Evolutionary conservation across 2,329 filamentous ascomycete genomes (phyloP).

Genomic region (Blastomyces percursus): DNA sequence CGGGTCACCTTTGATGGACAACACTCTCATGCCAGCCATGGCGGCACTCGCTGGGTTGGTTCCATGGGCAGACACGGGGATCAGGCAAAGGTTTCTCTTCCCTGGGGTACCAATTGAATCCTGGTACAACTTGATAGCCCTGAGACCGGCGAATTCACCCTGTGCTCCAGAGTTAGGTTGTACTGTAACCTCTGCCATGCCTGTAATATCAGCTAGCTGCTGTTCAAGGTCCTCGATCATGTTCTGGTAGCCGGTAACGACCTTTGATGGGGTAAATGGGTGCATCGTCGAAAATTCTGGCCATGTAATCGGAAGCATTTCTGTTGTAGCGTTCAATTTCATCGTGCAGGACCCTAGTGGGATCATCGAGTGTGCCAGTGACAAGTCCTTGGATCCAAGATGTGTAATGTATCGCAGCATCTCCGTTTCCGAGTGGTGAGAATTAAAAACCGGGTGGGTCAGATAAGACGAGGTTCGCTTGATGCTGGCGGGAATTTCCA

Average conservation of each 20-base stretch:
- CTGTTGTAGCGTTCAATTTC: constrained; percentile 90
- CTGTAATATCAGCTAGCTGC: constrained; percentile 72
- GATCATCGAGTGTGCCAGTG: constrained; percentile 94
- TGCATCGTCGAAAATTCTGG: constrained; percentile 68
- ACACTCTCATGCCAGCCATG: constrained; percentile 92
- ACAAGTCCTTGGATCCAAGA: constrained; percentile 86
- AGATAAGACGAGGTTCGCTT: constrained; percentile 65
- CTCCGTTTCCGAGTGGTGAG: constrained; percentile 88
- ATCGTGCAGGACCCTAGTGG: constrained; percentile 94
- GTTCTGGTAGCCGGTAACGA: constrained; percentile 55
- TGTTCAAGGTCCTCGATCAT: constrained; percentile 62
- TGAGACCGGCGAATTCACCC: constrained; percentile 84
- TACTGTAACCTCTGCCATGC: constrained; percentile 78
- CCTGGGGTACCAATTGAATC: constrained; percentile 51
- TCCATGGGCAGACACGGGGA: constrained; percentile 88
- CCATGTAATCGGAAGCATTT: constrained; percentile 80
- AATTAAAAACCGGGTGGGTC: constrained; percentile 89
- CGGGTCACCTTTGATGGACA: constrained; percentile 80
- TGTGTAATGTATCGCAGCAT: constrained; percentile 88
- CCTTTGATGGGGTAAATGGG: constrained; percentile 58
- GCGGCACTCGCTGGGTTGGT: constrained; percentile 92
- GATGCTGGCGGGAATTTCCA: constrained; percentile 43
- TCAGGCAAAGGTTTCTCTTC: constrained; percentile 80
- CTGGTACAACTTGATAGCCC: constrained; percentile 76
- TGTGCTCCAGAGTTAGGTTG: constrained; percentile 96